Conservation (phyloP, 352 stramenopile species). For the Pythium oligandrum region DNA sequence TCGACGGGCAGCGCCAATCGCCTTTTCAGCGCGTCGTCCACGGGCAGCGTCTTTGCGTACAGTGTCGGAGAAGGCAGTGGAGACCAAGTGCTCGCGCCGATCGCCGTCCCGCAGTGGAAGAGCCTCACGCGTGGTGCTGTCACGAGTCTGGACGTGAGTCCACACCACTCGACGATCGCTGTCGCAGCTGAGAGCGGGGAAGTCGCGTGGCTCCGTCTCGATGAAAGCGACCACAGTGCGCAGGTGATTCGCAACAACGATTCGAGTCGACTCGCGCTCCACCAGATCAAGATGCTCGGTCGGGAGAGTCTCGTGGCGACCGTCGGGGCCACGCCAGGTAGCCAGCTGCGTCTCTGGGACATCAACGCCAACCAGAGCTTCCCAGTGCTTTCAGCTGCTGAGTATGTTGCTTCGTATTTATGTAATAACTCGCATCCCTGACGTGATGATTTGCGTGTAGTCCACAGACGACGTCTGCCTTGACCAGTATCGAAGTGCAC, state of each 20-base stretch:
- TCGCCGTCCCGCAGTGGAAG: conserved; percentile 58
- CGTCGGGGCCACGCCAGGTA: conserved; percentile 55
- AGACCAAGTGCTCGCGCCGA: conserved; percentile 2
- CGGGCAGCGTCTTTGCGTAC: conserved; percentile 41
- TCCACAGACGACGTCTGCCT: conserved; percentile 26
- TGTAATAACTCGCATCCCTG: neutral
- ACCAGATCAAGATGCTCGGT: conserved; percentile 71
- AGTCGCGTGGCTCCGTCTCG: conserved; percentile 65
- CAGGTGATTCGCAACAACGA: conserved; percentile 30
- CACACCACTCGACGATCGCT: conserved; percentile 40
- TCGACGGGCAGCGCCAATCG: conserved; percentile 34
- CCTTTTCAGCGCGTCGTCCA: conserved; percentile 57
- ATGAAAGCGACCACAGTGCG: conserved; percentile 20
- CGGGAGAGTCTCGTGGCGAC: conserved; percentile 62
- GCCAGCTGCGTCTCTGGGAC: conserved; percentile 77
- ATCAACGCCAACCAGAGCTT: conserved; percentile 47
- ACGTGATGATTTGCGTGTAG: conserved; percentile 15
- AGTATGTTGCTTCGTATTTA: conserved; percentile 33
- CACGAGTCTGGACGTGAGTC: conserved; percentile 57
- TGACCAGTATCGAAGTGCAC: conserved; percentile 69
- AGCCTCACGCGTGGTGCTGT: conserved; percentile 37
- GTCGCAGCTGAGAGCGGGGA: conserved; percentile 44
- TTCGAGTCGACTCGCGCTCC: conserved; percentile 45
- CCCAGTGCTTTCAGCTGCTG: conserved; percentile 40
- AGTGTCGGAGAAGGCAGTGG: conserved; percentile 22